Conservation (phyloP, 1,284 basidiomycete genomes). For the Lignosus rhinocerotis region DNA sequence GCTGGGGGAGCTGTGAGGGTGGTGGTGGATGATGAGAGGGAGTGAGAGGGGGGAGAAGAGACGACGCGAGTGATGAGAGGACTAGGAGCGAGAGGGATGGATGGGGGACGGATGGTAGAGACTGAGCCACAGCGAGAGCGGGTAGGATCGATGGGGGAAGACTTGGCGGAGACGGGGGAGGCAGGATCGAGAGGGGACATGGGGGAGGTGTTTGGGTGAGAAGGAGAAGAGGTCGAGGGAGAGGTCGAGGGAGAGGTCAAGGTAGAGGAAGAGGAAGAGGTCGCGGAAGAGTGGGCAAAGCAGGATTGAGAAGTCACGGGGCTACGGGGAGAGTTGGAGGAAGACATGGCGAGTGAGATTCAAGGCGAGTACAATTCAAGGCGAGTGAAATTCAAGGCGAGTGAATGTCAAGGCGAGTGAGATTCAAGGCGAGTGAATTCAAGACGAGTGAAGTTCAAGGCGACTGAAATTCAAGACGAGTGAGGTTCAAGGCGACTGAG, state of each 20-base stretch:
- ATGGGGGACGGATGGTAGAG: constrained; percentile 25
- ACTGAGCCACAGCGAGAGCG: constrained; percentile 23
- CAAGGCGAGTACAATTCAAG: no score
- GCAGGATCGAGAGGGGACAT: not conserved
- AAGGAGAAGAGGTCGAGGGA: not conserved
- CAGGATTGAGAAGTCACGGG: not conserved
- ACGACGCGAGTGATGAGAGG: constrained; percentile 26
- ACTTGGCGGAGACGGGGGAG: not conserved
- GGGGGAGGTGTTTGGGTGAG: not conserved
- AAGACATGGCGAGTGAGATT: not conserved
- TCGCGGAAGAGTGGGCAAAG: not conserved
- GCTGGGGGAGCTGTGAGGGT: constrained; percentile 12
- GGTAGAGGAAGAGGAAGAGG: not conserved
- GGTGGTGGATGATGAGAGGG: constrained; percentile 10
- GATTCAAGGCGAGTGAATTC: no score
- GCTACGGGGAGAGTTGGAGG: no score
- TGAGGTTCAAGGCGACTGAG: no score
- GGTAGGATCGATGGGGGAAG: not conserved
- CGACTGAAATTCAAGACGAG: no score
- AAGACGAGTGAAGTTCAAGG: no score
- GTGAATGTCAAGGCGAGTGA: no score
- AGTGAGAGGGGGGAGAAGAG: constrained; percentile 26
- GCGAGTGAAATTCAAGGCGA: no score
- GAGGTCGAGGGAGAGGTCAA: not conserved
- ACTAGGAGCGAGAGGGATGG: constrained; percentile 1